Percentiles rank a stretch among this genome's conserved stretches.
Evolutionary conservation across 371 early-diverging fungal genomes (phyloP).

Genomic region (Chytridiales sp.): DNA sequence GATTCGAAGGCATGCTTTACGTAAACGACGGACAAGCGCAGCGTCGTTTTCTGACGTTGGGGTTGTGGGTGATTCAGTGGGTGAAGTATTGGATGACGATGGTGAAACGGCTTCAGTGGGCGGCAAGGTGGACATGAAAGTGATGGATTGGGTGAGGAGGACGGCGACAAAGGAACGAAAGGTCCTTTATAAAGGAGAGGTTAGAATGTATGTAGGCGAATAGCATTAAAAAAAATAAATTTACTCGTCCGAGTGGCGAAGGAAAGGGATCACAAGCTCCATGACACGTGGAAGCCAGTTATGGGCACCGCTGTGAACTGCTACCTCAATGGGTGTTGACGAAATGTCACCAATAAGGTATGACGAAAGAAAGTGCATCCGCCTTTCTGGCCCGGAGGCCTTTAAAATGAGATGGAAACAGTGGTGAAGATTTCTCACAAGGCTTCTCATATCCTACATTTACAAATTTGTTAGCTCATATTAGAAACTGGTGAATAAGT

Average conservation of each 20-base stretch:
- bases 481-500: background rate
- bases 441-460: constrained; percentile 3
- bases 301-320: background rate
- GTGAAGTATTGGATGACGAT: no score
- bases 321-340: no score
- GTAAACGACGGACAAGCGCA: no score
- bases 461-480: background rate
- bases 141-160: no score
- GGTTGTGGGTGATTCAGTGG: no score
- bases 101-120: no score
- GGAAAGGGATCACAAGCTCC: constrained; percentile 34
- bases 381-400: constrained; percentile 16
- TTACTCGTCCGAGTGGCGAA: constrained; percentile 28
- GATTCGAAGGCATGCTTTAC: no score
- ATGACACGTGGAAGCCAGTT: constrained; percentile 29
- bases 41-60: no score
- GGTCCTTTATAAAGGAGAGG: no score
- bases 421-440: constrained; percentile 19
- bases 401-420: constrained; percentile 31
- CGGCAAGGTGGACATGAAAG: no score
- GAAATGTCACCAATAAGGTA: constrained; percentile 21
- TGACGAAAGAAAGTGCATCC: constrained; percentile 18
- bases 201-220: background rate
- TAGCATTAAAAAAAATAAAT: background rate
- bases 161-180: no score